Evolutionary conservation across 805 yeast genomes (phyloP), one percentile per base, ranked within the genome.

Genomic region (Sungouiella blattae): DNA sequence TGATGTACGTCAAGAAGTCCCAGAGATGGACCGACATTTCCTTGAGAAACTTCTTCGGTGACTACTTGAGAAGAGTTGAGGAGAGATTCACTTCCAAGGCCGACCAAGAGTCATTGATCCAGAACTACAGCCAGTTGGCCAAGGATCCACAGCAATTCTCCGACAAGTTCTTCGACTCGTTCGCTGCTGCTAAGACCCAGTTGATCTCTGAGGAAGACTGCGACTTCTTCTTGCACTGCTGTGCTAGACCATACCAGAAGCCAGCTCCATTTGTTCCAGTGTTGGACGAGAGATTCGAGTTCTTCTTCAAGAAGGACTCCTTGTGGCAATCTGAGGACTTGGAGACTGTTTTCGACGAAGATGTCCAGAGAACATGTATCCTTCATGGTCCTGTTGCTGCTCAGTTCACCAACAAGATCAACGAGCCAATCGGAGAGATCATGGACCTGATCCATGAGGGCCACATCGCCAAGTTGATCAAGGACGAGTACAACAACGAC

Each of bases 351-450:
- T 89, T 87, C 47, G 98, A 76, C 49, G 87, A 84, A 55, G 99
- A 93, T 61, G 98, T 93, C 44, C 89, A 89, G 66, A 84, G 98
- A 75, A 91, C 97, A n/a, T 94, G 98, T 84, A 88, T 93, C 50
- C 76, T 93, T 55, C 96, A 88, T 55, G 98, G 98, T 52, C 99
- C 99, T 34, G 98, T 93, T 49, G 95, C 99, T 52, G 96, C 96
- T 52, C 88, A 82, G 67, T 89, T 71, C 72, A 81, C 97, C 52
- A 84, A 75, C 54, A 71, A 74, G 57, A 93, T 86, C 42, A 81
- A 93, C 58, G 96, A 87, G 69, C 98, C 98, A 53, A 86, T 93
- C 57, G 81, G 85, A 64, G 85, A 83, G 29, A 88, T 93, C 50
- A 67, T 93, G 67, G 97, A 91, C 58, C 69, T 75, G 49, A 82